A percentile compares a stretch with the other conserved stretches of the same genome.
These are phyloP conservation scores for Murraya koenigii DNA, from an alignment of 345 rosid genomes.

Conservation along the genomic window DNA sequence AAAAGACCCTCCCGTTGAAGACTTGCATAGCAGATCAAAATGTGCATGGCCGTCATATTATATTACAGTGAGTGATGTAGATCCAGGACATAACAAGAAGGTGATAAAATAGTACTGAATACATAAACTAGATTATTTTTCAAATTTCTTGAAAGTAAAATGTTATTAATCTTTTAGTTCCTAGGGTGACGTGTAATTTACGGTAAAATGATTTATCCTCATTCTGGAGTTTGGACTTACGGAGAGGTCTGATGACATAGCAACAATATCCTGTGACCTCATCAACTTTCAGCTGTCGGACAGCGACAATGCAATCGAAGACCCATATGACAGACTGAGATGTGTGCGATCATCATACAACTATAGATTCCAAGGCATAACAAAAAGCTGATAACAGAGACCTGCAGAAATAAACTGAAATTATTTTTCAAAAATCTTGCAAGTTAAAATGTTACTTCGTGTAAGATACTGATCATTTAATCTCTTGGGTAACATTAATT, in stretches of 20 bases:
- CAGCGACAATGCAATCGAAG: no score
- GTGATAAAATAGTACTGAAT: not conserved
- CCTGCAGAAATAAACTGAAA: not conserved
- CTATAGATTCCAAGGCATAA: no score
- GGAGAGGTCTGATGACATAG: slow-evolving; percentile 32
- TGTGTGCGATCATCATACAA: no score
- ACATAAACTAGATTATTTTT: not conserved
- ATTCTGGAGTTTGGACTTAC: slow-evolving; percentile 23
- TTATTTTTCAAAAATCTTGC: not conserved
- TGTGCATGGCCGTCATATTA: no score
- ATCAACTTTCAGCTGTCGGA: slow-evolving; percentile 15
- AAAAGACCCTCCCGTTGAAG: no score
- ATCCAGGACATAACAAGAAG: not conserved
- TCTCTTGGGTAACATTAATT: not conserved
- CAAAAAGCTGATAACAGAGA: no score
- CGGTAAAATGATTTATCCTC: not conserved
- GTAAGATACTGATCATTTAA: not conserved
- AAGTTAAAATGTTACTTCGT: not conserved
- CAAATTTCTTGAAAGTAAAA: not conserved
- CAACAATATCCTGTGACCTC: slow-evolving; percentile 31
- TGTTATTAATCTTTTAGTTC: not conserved
- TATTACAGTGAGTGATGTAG: no score
- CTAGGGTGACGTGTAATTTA: not conserved
- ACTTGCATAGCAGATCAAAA: no score
- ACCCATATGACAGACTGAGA: no score